These are phyloP conservation scores for Mitragyna speciosa DNA, from an alignment of 257 asterid species.

Conservation along the genomic window DNA sequence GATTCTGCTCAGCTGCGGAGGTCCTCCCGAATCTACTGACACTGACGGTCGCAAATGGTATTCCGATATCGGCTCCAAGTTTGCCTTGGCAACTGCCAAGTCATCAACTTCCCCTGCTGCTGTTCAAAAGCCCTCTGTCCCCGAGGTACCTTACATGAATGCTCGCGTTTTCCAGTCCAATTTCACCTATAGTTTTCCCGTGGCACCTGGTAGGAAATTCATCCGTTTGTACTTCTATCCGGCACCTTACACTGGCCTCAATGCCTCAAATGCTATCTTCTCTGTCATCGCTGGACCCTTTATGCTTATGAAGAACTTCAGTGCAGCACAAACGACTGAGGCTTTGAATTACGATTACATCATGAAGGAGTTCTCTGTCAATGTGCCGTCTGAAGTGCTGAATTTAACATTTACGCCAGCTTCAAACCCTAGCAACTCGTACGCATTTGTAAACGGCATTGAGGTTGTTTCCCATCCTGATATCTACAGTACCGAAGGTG, in stretches of 20 bases:
- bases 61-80: conserved; percentile 71
- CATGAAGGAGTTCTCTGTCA: conserved; percentile 69
- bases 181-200: conserved; percentile 80
- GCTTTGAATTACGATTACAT: conserved; percentile 68
- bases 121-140: conserved; percentile 71
- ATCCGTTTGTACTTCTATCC: conserved; percentile 84
- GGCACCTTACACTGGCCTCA: conserved; percentile 53
- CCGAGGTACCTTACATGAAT: conserved; percentile 77
- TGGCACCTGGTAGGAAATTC: conserved; percentile 75
- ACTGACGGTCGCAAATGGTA: conserved; percentile 71
- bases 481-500: conserved; percentile 57
- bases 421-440: conserved; percentile 39
- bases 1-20: conserved; percentile 84
- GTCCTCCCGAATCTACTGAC: conserved; percentile 61
- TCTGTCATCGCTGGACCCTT: conserved; percentile 52
- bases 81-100: conserved; percentile 41
- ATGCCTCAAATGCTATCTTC: conserved; percentile 60
- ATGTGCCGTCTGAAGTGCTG: conserved; percentile 42
- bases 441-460: conserved; percentile 81
- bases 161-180: conserved; percentile 73
- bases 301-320: conserved; percentile 70
- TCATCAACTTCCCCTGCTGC: conserved; percentile 56
- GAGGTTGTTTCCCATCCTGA: conserved; percentile 87
- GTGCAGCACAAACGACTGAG: conserved; percentile 59
- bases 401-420: conserved; percentile 68